A percentile compares a stretch with the other conserved stretches of the same genome.
phyloP scores from a whole-genome alignment of 345 rosid species.

The Salix dunnii region DNA sequence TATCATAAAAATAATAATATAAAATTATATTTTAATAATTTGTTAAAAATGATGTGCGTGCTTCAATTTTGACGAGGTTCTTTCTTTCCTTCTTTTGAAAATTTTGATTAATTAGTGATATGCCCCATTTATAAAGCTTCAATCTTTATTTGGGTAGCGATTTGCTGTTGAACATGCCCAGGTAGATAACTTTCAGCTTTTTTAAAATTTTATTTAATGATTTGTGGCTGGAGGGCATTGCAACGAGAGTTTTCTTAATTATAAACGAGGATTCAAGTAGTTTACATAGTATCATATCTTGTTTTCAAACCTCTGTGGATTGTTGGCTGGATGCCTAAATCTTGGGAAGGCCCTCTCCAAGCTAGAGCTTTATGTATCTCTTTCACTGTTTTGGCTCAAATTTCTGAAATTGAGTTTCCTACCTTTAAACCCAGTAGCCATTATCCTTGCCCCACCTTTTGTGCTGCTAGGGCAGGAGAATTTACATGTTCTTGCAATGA shows the following conservation, averaged over 20 bases:
- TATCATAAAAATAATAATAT: too few relatives aligned
- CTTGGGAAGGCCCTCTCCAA: background rate
- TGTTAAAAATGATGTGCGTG: too few relatives aligned
- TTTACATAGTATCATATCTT: background rate
- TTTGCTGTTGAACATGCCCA: background rate
- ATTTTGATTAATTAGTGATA: conserved; percentile 1
- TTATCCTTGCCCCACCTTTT: background rate
- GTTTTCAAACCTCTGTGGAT: background rate
- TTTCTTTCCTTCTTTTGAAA: background rate
- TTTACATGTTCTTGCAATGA: background rate
- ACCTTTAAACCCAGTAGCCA: background rate
- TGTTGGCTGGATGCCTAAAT: background rate
- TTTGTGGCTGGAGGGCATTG: background rate
- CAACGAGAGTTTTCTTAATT: background rate
- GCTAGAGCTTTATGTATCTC: background rate
- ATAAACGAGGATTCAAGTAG: background rate
- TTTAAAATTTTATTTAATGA: background rate
- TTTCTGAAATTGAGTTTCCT: background rate
- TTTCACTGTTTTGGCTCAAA: background rate
- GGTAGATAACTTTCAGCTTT: background rate
- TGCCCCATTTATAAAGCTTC: background rate
- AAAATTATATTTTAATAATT: too few relatives aligned
- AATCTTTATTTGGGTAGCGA: background rate
- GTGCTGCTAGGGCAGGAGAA: background rate
- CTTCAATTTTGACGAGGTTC: conserved; percentile 5